phyloP scores from a whole-genome alignment of 202 grass and related monocot genomes.

The Zoysia matrella region DNA sequence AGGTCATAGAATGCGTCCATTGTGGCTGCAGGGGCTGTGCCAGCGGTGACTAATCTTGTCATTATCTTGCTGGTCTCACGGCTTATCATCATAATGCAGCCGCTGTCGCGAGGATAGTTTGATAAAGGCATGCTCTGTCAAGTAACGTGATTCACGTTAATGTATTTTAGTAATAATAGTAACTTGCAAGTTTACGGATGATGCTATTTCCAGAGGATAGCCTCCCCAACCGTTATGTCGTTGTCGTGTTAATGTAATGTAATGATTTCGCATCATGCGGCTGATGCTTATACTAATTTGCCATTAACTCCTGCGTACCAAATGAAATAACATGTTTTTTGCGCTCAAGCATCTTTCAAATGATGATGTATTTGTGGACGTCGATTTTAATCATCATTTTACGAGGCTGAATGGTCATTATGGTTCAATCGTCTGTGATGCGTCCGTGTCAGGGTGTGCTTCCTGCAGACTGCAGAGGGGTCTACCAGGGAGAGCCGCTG shows the following conservation, averaged over 20 bases:
- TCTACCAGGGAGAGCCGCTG: neutral
- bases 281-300: neutral
- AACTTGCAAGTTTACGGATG: neutral
- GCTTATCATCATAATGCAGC: neutral
- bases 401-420: too few relatives aligned
- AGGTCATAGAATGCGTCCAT: slow-evolving; percentile 89
- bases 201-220: neutral
- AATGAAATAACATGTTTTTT: neutral
- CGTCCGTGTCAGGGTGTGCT: neutral
- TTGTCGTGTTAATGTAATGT: neutral
- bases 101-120: neutral
- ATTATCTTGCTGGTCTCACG: slow-evolving; percentile 2
- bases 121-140: neutral
- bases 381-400: too few relatives aligned
- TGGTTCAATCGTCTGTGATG: neutral
- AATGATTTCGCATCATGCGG: neutral
- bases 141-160: neutral
- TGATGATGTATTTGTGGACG: too few relatives aligned
- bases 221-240: neutral
- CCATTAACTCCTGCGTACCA: neutral
- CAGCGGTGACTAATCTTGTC: slow-evolving; percentile 43
- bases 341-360: too few relatives aligned
- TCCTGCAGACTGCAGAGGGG: too few relatives aligned
- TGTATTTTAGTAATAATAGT: neutral
- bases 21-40: slow-evolving; percentile 60